These are phyloP conservation scores for Paxillus involutus DNA, from an alignment of 768 basidiomycete genomes.

Conservation along the genomic window DNA sequence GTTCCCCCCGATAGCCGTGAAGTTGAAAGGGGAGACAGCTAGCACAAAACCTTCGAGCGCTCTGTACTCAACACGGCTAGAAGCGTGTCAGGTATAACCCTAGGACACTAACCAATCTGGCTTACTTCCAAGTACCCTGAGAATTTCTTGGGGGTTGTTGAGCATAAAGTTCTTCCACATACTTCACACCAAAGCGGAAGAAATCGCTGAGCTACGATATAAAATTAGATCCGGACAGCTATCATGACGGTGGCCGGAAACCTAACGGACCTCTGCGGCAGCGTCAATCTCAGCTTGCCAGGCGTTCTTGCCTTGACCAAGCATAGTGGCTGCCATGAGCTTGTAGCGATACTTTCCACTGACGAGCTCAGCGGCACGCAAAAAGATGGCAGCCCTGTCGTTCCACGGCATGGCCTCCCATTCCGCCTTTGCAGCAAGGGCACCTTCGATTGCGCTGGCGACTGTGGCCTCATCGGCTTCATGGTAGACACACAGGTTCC, in stretches of 20 bases:
- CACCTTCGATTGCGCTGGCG: slow-evolving; percentile 78
- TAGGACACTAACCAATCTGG: slow-evolving; percentile 7
- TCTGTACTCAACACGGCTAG: slow-evolving; percentile 92
- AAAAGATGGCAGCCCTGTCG: slow-evolving; percentile 96
- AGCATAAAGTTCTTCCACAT: slow-evolving; percentile 90
- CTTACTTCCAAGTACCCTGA: slow-evolving; percentile 92
- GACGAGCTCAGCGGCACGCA: slow-evolving; percentile 95
- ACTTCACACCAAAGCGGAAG: slow-evolving; percentile 95
- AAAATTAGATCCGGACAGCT: slow-evolving; percentile 5
- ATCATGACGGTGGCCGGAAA: neutral
- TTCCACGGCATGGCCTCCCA: slow-evolving; percentile 98
- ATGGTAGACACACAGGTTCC: slow-evolving; percentile 81
- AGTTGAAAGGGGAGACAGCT: slow-evolving; percentile 98
- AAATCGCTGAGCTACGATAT: slow-evolving; percentile 75
- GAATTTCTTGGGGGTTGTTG: slow-evolving; percentile 90
- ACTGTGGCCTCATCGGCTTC: slow-evolving; percentile 82
- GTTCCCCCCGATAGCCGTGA: slow-evolving; percentile 97
- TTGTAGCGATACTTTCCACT: slow-evolving; percentile 95
- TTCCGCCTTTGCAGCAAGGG: slow-evolving; percentile 78
- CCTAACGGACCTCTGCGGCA: slow-evolving; percentile 80
- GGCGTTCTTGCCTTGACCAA: slow-evolving; percentile 98
- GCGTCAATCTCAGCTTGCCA: slow-evolving; percentile 99
- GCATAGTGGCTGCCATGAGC: slow-evolving; percentile 93
- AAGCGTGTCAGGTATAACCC: slow-evolving; percentile 7
- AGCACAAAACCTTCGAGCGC: slow-evolving; percentile 98